These are phyloP conservation scores for Micractinium conductrix DNA, from an alignment of 139 green algal genomes.

Conservation along the genomic window DNA sequence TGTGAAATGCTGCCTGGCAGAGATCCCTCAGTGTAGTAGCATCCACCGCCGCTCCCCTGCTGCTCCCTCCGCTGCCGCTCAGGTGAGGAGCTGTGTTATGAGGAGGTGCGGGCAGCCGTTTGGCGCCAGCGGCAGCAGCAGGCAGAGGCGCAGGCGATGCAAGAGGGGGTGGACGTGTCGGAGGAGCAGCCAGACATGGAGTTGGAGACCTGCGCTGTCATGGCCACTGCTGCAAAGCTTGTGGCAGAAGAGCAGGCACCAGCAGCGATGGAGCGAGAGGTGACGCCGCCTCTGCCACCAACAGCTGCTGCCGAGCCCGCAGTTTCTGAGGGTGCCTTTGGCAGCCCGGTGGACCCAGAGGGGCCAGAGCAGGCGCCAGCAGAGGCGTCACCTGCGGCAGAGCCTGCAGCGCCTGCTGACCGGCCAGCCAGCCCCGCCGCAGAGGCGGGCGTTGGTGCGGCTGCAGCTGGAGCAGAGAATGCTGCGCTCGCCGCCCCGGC, in stretches of 20 bases:
- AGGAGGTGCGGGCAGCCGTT: constrained; percentile 66
- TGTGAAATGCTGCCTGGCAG: too few species aligned
- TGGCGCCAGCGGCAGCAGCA: constrained; percentile 41
- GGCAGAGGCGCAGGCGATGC: not conserved
- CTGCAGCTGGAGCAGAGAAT: too few species aligned
- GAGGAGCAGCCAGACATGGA: constrained; percentile 21
- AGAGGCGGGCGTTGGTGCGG: too few species aligned
- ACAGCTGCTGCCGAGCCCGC: not conserved
- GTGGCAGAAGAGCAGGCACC: not conserved
- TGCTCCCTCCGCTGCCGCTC: not conserved
- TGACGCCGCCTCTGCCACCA: not conserved
- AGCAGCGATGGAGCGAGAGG: not conserved
- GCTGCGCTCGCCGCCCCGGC: too few species aligned
- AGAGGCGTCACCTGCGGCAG: not conserved
- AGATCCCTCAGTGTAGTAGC: too few species aligned
- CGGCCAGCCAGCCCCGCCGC: not conserved
- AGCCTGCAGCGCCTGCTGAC: not conserved
- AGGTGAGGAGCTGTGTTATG: constrained; percentile 75
- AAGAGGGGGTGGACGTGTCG: not conserved
- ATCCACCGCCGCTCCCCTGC: not conserved
- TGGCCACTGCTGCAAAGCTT: not conserved
- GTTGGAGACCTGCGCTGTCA: constrained; percentile 7
- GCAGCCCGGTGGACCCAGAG: not conserved
- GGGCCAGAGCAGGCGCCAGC: not conserved
- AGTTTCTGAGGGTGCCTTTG: not conserved